Evolutionary conservation across 2,329 filamentous ascomycete species (phyloP).

Genomic region (Chaetomium globosum): DNA sequence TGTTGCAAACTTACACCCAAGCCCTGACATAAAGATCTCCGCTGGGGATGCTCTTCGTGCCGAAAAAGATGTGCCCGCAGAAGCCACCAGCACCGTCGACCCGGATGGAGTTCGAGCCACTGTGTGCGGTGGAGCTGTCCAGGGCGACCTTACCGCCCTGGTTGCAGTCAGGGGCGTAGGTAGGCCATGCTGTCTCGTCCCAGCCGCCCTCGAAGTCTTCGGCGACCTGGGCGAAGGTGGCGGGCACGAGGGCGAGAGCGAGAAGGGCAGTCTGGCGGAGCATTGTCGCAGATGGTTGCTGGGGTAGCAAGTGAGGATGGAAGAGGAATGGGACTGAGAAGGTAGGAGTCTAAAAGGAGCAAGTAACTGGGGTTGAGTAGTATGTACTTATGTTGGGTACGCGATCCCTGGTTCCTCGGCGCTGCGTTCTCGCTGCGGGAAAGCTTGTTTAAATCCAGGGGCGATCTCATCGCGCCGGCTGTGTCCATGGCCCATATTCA

Average conservation of each 20-base stretch:
- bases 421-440: constrained; percentile 1
- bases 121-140: constrained; percentile 59
- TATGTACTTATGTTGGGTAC: neutral
- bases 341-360: neutral
- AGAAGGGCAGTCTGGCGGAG: constrained; percentile 36
- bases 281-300: constrained; percentile 11
- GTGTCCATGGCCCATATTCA: neutral
- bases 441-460: constrained; percentile 13
- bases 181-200: constrained; percentile 61
- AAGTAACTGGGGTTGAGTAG: neutral
- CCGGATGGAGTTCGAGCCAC: constrained; percentile 57
- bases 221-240: constrained; percentile 55
- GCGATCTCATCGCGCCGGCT: neutral
- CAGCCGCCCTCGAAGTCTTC: constrained; percentile 62
- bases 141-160: constrained; percentile 61
- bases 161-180: constrained; percentile 61
- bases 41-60: constrained; percentile 57
- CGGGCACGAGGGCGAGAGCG: constrained; percentile 51
- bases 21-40: constrained; percentile 61
- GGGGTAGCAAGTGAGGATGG: neutral
- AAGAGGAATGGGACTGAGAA: neutral
- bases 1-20: constrained; percentile 53
- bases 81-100: constrained; percentile 59
- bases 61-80: constrained; percentile 64
- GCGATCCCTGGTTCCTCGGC: constrained; percentile 1